phyloP scores from a whole-genome alignment of 176 grass and related monocot species.

The Bromus sterilis region DNA sequence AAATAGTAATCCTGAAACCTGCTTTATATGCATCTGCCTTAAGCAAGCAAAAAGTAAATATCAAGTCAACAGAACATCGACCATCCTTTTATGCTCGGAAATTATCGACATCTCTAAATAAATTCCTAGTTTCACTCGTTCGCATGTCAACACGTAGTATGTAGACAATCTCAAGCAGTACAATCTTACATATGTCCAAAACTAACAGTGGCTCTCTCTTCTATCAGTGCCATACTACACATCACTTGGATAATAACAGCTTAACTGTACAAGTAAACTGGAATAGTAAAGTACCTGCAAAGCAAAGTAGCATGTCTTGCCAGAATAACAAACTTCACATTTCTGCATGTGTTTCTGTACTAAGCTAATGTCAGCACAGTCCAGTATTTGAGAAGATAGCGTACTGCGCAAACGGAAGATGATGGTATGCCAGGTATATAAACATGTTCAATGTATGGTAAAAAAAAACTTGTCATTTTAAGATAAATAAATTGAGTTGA shows the following conservation, averaged over 20 bases:
- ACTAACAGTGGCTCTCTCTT: neutral
- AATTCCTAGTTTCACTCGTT: neutral
- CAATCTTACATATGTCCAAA: neutral
- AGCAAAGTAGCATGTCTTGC: conserved; percentile 85
- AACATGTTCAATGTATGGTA: neutral
- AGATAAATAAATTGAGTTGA: neutral
- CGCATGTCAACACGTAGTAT: neutral
- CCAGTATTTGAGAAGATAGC: neutral
- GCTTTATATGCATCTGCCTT: neutral
- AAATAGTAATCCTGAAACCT: neutral
- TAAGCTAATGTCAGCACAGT: conserved; percentile 31
- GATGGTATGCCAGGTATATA: neutral
- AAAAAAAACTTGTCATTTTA: neutral
- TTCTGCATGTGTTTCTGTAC: conserved; percentile 80
- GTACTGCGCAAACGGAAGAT: conserved; percentile 1
- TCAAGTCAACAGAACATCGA: neutral
- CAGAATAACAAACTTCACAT: conserved; percentile 88
- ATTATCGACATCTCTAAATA: neutral
- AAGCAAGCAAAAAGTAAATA: neutral
- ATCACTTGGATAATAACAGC: neutral
- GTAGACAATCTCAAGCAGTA: neutral
- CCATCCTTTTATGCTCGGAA: neutral
- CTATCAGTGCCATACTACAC: neutral
- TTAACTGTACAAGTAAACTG: neutral
- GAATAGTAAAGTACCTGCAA: conserved; percentile 61